Evolutionary conservation across 495 filamentous ascomycete genomes (phyloP).

Genomic region (Podospora pseudoanserina): DNA sequence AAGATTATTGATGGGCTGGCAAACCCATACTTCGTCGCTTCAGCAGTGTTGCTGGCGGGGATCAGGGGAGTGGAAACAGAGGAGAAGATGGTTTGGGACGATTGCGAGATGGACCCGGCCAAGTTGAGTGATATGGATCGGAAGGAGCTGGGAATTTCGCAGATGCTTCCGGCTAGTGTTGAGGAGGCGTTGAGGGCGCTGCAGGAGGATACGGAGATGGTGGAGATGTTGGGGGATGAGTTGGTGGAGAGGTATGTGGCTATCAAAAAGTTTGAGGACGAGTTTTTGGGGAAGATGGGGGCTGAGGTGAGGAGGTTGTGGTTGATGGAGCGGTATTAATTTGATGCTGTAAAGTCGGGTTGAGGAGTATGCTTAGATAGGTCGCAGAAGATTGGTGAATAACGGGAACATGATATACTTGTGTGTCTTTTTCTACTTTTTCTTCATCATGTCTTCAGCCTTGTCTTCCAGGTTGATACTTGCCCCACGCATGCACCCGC

Average conservation of each 20-base stretch:
- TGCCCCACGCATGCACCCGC: neutral
- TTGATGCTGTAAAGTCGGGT: neutral
- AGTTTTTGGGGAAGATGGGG: constrained; percentile 43
- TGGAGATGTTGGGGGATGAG: constrained; percentile 45
- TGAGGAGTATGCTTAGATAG: neutral
- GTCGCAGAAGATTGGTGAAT: too few species aligned
- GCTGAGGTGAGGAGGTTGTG: constrained; percentile 49
- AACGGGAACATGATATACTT: too few species aligned
- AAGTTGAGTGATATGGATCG: constrained; percentile 48
- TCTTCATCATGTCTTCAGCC: too few species aligned
- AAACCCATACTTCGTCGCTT: constrained; percentile 67
- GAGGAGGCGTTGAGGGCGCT: constrained; percentile 52
- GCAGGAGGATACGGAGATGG: constrained; percentile 42
- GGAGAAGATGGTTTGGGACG: constrained; percentile 47
- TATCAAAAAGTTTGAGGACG: constrained; percentile 56
- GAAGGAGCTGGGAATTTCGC: constrained; percentile 48
- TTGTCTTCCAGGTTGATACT: neutral
- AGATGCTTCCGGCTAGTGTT: constrained; percentile 51
- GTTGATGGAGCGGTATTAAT: constrained; percentile 59
- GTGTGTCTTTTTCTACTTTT: too few species aligned
- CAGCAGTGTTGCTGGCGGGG: constrained; percentile 65
- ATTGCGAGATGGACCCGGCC: constrained; percentile 58
- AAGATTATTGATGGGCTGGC: constrained; percentile 67
- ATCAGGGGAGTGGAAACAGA: constrained; percentile 53
- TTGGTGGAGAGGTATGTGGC: constrained; percentile 57